Percentiles rank a stretch among this genome's conserved stretches.
Evolutionary conservation across 805 yeast species (phyloP).

Genomic region (Wickerhamomyces sydowiorum): DNA sequence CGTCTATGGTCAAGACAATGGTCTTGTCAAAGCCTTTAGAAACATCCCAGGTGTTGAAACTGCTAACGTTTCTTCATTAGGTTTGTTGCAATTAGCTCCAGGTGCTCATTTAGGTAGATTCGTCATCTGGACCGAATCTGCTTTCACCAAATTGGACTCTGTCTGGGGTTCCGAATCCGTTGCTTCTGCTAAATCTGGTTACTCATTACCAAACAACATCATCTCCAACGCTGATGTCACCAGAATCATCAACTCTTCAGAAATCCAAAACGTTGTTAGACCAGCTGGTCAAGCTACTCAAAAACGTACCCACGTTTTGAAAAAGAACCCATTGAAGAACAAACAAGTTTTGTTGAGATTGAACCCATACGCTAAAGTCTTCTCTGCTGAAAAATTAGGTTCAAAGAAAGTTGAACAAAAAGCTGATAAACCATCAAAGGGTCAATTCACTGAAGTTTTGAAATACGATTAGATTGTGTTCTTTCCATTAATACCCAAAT

Average conservation of each 20-base stretch:
- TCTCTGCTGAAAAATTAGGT: conserved; percentile 86
- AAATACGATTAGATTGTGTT: conserved; percentile 45
- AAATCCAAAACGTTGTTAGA: conserved; percentile 95
- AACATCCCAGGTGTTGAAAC: conserved; percentile 99
- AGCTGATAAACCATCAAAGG: conserved; percentile 63
- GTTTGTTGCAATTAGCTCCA: conserved; percentile 98
- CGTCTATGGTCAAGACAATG: conserved; percentile 97
- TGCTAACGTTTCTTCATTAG: conserved; percentile 84
- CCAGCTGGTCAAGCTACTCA: conserved; percentile 92
- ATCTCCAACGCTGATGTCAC: conserved; percentile 93
- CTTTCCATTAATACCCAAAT: neutral
- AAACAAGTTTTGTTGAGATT: conserved; percentile 95
- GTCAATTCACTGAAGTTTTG: conserved; percentile 62
- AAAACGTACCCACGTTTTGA: conserved; percentile 91
- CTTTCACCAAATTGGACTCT: conserved; percentile 93
- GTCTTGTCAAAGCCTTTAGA: conserved; percentile 97
- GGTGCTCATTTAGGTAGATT: conserved; percentile 99
- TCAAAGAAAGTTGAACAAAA: conserved; percentile 67
- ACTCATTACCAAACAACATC: conserved; percentile 91
- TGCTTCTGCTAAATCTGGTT: conserved; percentile 79
- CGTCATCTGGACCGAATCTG: conserved; percentile 99
- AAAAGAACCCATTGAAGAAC: conserved; percentile 99
- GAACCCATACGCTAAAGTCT: conserved; percentile 99
- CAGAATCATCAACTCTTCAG: conserved; percentile 98
- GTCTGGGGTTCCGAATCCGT: conserved; percentile 94